Evolutionary conservation across 345 rosid species (phyloP).

Genomic region (Heritiera littoralis): DNA sequence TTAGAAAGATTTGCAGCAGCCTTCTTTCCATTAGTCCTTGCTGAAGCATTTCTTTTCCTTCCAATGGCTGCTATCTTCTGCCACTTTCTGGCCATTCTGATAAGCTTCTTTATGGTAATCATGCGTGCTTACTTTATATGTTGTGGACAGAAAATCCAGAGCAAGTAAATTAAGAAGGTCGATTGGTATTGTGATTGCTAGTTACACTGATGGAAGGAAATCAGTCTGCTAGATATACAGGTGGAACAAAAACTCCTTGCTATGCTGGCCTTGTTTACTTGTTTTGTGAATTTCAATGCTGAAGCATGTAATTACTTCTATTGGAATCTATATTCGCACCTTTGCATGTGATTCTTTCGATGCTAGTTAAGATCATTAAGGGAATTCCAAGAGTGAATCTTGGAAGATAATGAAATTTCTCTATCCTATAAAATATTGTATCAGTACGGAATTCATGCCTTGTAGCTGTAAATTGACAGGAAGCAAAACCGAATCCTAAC

Average conservation of each 20-base stretch:
- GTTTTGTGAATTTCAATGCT: not conserved
- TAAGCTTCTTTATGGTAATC: not conserved
- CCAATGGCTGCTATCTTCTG: slow-evolving; percentile 5
- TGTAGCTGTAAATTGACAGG: not conserved
- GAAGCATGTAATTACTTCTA: not conserved
- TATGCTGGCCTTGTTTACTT: not conserved
- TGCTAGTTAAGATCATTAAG: not conserved
- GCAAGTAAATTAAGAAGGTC: not conserved
- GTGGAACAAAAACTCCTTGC: not conserved
- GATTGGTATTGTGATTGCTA: not conserved
- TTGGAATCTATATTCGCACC: slow-evolving; percentile 6
- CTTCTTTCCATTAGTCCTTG: not conserved
- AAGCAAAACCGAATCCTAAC: not conserved
- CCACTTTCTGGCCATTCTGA: slow-evolving; percentile 13
- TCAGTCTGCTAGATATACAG: not conserved
- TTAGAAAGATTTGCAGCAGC: not conserved
- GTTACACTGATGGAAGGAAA: not conserved
- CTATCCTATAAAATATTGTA: not conserved
- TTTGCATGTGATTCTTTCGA: not conserved
- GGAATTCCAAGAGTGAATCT: not conserved
- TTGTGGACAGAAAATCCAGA: not conserved
- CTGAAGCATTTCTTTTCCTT: slow-evolving; percentile 4
- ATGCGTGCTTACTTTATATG: not conserved
- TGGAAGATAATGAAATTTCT: not conserved
- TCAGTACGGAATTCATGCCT: slow-evolving; percentile 2